Percentiles rank a stretch among this genome's conserved stretches.
Evolutionary conservation across 2,329 filamentous ascomycete species (phyloP).

Genomic region (Trichophyton mentagrophytes): DNA sequence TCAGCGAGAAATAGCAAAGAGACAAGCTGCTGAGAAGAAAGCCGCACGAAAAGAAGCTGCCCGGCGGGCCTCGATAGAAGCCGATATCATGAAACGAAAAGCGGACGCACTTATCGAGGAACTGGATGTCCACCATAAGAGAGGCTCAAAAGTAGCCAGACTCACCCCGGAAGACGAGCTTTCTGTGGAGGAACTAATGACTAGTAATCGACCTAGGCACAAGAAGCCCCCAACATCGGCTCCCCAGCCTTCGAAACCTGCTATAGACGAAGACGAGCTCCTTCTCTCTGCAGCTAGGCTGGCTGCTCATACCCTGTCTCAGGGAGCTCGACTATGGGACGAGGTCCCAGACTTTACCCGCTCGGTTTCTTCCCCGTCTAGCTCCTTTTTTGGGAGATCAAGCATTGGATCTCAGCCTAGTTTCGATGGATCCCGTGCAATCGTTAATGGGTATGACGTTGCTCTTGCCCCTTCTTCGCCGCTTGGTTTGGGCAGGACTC

Average conservation of each 20-base stretch:
- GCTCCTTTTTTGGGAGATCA: conserved; percentile 5
- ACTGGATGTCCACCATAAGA: neutral
- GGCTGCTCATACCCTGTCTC: conserved; percentile 28
- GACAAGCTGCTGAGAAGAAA: conserved; percentile 8
- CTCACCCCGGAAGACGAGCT: conserved; percentile 7
- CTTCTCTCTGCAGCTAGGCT: conserved; percentile 31
- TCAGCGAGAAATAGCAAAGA: conserved; percentile 11
- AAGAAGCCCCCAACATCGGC: conserved; percentile 6
- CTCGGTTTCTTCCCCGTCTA: conserved; percentile 12
- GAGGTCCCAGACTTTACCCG: conserved; percentile 16
- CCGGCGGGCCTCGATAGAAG: conserved; percentile 10
- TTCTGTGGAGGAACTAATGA: conserved; percentile 13
- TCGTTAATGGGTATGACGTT: conserved; percentile 30
- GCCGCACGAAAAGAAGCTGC: conserved; percentile 8
- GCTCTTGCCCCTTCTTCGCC: conserved; percentile 28
- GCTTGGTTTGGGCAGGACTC: conserved; percentile 26
- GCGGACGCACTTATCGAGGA: conserved; percentile 4
- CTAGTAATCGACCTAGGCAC: conserved; percentile 5
- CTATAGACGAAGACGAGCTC: conserved; percentile 31
- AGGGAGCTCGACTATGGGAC: conserved; percentile 24
- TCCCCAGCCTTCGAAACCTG: conserved; percentile 7
- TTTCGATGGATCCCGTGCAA: conserved; percentile 15
- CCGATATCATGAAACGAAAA: conserved; percentile 13
- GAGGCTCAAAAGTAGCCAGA: conserved; percentile 6
- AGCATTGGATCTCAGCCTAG: conserved; percentile 3